These are phyloP conservation scores for Aspergillus versicolor DNA, from an alignment of 2,329 filamentous ascomycete genomes.

Conservation along the genomic window DNA sequence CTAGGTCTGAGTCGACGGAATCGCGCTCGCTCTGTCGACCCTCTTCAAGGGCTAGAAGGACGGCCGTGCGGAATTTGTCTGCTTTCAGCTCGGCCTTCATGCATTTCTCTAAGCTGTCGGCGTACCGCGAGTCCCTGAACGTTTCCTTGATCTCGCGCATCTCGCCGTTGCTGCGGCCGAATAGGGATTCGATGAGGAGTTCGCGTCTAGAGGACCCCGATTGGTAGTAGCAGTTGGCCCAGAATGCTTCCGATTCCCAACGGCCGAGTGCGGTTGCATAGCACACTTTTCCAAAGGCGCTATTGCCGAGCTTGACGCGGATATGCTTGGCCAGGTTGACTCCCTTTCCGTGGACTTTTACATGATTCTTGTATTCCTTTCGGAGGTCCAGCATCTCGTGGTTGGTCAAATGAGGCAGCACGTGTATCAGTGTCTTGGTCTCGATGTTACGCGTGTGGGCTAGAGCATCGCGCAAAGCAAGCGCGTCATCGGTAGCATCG, in stretches of 20 bases:
- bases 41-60: constrained; percentile 80
- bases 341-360: constrained; percentile 60
- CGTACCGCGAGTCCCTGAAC: constrained; percentile 90
- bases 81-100: constrained; percentile 92
- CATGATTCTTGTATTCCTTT: constrained; percentile 84
- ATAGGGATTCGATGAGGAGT: constrained; percentile 86
- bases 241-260: constrained; percentile 94
- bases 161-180: constrained; percentile 87
- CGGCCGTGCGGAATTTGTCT: constrained; percentile 91
- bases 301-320: constrained; percentile 50
- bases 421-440: constrained; percentile 71
- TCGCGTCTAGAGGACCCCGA: constrained; percentile 80
- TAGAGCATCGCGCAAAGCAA: constrained; percentile 72
- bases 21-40: constrained; percentile 79
- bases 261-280: constrained; percentile 85
- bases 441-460: constrained; percentile 66
- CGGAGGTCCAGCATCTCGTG: constrained; percentile 85
- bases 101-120: constrained; percentile 74
- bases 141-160: constrained; percentile 81
- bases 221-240: constrained; percentile 98
- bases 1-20: constrained; percentile 58
- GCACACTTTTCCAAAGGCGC: constrained; percentile 76
- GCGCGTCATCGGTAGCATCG: constrained; percentile 76
- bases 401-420: constrained; percentile 79
- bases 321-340: constrained; percentile 54